Conservation (phyloP, 2,329 filamentous ascomycete genomes). For the Fusarium longipes region DNA sequence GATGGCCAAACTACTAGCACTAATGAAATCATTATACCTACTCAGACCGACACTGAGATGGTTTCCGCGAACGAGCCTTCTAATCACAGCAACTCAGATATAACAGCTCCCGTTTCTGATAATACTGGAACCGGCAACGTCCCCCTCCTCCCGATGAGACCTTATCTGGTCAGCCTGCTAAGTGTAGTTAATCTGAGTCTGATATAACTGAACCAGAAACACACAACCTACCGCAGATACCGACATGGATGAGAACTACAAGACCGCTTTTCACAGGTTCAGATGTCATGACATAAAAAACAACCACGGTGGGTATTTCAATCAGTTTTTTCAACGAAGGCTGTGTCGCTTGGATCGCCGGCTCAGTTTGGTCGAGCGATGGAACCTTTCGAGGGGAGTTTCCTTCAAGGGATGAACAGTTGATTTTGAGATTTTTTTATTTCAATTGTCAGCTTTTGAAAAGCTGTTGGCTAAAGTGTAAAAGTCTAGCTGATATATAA, state of each 20-base stretch:
- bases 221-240: not conserved
- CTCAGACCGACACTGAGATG: not conserved
- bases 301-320: not conserved
- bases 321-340: not conserved
- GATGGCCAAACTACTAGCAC: not conserved
- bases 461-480: not conserved
- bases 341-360: not conserved
- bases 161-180: not conserved
- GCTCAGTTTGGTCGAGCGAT: not conserved
- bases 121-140: not conserved
- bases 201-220: not conserved
- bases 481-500: conserved; percentile 3
- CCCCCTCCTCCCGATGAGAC: not conserved
- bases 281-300: not conserved
- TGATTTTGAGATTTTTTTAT: not conserved
- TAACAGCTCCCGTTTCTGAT: not conserved
- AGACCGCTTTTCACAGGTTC: not conserved
- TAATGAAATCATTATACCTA: not conserved
- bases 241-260: not conserved
- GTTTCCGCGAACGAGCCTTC: not conserved
- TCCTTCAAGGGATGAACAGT: not conserved
- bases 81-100: not conserved
- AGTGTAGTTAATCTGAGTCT: not conserved
- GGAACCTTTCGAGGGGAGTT: not conserved
- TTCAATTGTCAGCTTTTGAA: not conserved